Conservation (phyloP, 768 basidiomycete species). For the Mrakia gelida region DNA sequence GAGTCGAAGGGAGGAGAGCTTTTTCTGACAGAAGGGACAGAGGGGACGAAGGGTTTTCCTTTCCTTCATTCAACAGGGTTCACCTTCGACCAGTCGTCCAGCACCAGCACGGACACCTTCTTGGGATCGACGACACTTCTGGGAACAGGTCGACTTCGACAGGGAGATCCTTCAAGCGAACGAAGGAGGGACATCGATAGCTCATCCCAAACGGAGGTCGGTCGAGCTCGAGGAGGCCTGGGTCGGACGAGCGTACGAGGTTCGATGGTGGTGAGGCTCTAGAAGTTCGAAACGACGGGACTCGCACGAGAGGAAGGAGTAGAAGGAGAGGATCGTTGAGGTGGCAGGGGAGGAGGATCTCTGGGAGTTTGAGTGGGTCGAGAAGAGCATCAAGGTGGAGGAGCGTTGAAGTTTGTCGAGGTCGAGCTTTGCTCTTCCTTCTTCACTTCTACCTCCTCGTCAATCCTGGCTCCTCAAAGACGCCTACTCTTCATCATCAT, state of each 20-base stretch:
- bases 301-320: neutral
- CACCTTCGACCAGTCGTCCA: neutral
- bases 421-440: neutral
- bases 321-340: neutral
- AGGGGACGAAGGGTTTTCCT: slow-evolving; percentile 7
- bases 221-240: neutral
- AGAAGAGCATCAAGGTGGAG: neutral
- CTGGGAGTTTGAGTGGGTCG: neutral
- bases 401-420: neutral
- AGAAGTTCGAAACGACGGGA: neutral
- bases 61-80: neutral
- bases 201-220: slow-evolving; percentile 3
- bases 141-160: neutral
- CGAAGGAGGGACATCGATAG: neutral
- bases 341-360: neutral
- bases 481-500: neutral
- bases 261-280: neutral
- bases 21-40: neutral
- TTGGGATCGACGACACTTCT: neutral
- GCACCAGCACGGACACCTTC: neutral
- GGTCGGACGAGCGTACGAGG: neutral
- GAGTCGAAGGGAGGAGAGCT: neutral
- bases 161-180: neutral
- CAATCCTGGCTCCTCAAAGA: neutral
- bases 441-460: neutral